Base-by-base conservation (phyloP, 495 filamentous ascomycete species). In the Annulohypoxylon stygium region DNA sequence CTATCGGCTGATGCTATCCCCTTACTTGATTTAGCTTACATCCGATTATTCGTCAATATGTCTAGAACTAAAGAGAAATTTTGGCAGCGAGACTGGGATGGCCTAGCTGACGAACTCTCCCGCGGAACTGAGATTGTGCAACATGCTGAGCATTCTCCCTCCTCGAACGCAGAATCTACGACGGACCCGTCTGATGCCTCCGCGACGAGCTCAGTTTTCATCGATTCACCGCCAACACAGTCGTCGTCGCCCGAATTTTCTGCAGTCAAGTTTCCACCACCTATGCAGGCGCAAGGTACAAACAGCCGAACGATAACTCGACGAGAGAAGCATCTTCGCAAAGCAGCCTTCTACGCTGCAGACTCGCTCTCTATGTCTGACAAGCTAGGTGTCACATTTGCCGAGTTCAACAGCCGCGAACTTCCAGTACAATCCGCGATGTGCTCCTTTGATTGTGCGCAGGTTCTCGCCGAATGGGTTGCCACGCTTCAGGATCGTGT, bases 401-500 rank as follows among this genome's bases (percentile, higher is more conserved):
- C 93, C 5, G 92, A 97, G 69, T 90, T 93, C 67, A 91, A 91
- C 1, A 94, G 92, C 34, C 88, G 94, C 33, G 96, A 98, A 76
- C 85, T 99, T n/a, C 95, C 96, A 1, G 85, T 98, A 26, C 94
- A 97, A 72, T 95, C 94, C 12, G 93, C 93, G 6, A 91, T 99
- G 88, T 98, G 95, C 79, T 88, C 92, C 11, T 97, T 97, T 78
- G 96, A 99, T 76, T 98, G 96, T 75, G 92, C 94, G n/a, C 94
- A 97, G 76, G 94, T 99, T 0, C 89, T 99, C 25, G 95, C 96
- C 0, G 96, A 99, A 80, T 99, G 96, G 96, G 88, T 97, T 47
- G 92, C 92, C 12, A 97, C 95, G 0, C 91, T 99, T 9, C 96
- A 99, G 80, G 94, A 98, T 79, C 92, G 96, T 9, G 93, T 98